Evolutionary conservation across 176 grass and related monocot species (phyloP), one percentile per base, ranked within the genome.

Genomic region (Oryza coarctata): DNA sequence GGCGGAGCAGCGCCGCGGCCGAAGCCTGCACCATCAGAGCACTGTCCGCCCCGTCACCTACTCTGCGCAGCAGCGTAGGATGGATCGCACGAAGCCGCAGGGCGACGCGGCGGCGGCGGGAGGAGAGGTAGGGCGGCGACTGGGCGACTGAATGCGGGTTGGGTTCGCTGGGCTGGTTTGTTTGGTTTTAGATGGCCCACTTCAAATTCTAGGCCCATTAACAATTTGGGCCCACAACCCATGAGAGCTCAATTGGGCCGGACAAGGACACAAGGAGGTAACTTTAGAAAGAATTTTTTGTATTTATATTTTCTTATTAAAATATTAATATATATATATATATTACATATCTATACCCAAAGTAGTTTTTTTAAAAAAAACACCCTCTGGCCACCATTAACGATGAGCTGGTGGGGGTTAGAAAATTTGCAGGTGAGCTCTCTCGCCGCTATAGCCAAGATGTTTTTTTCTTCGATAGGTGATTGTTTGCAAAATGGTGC

Each of bases 1-100:
- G 70, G 63, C 87, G 76, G 15, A 81, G 87, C 12, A 88, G 76
- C 76, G 50, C 49, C 18, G 23, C 49, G 69, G 62, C 29, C 29
- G 68, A 81, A 44, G 87, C 76, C 77, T 85, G 82, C 20, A 52
- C 70, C 87, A 85, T 89, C 5, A 2, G 3, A 13, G 47, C 3
- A 13, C 9, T 11, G 0, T 10, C 32, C 5, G 68, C 14, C 3
- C 4, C 45, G 10, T n/a, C 8, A 4, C 6, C 18, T 17, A 4
- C 17, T 28, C 31, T 14, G 60, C 2, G 27, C 7, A 29, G 64
- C 3, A 39, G 65, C 3, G 38, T 15, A 30, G 38, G 7, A 57
- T 3, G 20, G 86, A 20, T 20, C 73, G 34, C 27, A 34, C 31
- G 5, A 23, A 22, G 64, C 13, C 7, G 85, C 47, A 62, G 63